Conservation (phyloP, 352 stramenopile species). For the Globisporangium okanoganense region DNA sequence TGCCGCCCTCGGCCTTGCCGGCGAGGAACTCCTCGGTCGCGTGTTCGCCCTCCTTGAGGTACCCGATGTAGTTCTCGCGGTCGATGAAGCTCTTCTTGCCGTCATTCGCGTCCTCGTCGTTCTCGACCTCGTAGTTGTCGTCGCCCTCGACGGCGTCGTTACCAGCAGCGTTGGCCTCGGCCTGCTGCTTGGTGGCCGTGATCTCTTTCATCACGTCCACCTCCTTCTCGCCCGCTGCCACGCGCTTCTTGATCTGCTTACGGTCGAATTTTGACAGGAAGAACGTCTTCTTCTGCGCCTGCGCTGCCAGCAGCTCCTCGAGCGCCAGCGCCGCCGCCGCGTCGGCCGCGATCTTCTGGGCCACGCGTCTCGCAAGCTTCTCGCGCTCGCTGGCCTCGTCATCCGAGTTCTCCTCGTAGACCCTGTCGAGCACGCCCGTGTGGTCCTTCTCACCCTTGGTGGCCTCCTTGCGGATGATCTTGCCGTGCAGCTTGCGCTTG, state of each 20-base stretch:
- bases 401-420: slow-evolving; percentile 32
- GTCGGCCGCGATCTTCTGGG: slow-evolving; percentile 10
- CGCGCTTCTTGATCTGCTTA: slow-evolving; percentile 92
- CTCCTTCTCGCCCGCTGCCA: slow-evolving; percentile 68
- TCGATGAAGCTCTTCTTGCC: slow-evolving; percentile 59
- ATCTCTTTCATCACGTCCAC: slow-evolving; percentile 71
- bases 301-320: slow-evolving; percentile 6
- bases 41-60: slow-evolving; percentile 78
- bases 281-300: slow-evolving; percentile 60
- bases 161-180: neutral
- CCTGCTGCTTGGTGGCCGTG: slow-evolving; percentile 37
- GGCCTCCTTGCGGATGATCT: slow-evolving; percentile 82
- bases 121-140: slow-evolving; percentile 10
- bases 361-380: slow-evolving; percentile 7
- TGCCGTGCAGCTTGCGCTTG: slow-evolving; percentile 81
- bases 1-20: slow-evolving; percentile 70
- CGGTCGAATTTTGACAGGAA: slow-evolving; percentile 94
- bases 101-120: slow-evolving; percentile 24
- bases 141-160: slow-evolving; percentile 4
- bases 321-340: slow-evolving; percentile 5
- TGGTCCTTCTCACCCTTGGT: slow-evolving; percentile 35
- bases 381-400: slow-evolving; percentile 25
- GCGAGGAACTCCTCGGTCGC: slow-evolving; percentile 71
- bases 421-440: slow-evolving; percentile 25
- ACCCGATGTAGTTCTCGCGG: slow-evolving; percentile 83